Base-by-base conservation (phyloP, 352 stramenopile species). In the Pythium oligandrum region DNA sequence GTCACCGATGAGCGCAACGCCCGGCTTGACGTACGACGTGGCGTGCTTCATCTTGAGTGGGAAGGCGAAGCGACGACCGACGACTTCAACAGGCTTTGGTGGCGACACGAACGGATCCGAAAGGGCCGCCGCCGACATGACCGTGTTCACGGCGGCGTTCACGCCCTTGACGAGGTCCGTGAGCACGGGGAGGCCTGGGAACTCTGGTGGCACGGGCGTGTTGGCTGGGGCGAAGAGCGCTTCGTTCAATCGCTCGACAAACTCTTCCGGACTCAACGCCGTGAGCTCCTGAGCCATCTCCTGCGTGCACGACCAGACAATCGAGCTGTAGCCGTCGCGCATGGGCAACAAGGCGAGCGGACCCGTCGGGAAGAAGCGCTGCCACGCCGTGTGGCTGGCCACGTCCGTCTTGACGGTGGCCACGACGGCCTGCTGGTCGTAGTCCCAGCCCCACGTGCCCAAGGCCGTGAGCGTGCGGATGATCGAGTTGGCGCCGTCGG, bases 1-100 rank as follows among this genome's bases (percentile, higher is more conserved):
- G 78, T 98, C 95, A 48, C 95, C 95, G 10, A 98, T 77, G 44
- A 98, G 71, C 6, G 90, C 93, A 34, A 98, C 68, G 38, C 90
- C 75, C 0, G 76, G 72, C 59, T 88, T 87, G 33, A 90, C 83
- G 74, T 97, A 97, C 57, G 76, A 74, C 31, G 72, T 83, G 31
- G 89, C 85, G 64, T 96, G 89, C 58, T 87, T 83, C 58, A 96
- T 74, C 64, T 93, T 93, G 50, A 97, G 78, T 36, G 90, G 87
- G 70, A 97, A 97, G 7, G 82, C 75, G 44, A 95, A 76, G 55
- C 86, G 79, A 43, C 75, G 70, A 39, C 85, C 85, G n/a, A 87
- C 69, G 4, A 89, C 70, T 32, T 85, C 66, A 3, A 80, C 74
- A 12, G 80, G 66, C 55, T 77, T 78, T 30, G 85, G 83, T 39